Conservation (phyloP, 495 filamentous ascomycete genomes). For the Talaromyces thailandensis region DNA sequence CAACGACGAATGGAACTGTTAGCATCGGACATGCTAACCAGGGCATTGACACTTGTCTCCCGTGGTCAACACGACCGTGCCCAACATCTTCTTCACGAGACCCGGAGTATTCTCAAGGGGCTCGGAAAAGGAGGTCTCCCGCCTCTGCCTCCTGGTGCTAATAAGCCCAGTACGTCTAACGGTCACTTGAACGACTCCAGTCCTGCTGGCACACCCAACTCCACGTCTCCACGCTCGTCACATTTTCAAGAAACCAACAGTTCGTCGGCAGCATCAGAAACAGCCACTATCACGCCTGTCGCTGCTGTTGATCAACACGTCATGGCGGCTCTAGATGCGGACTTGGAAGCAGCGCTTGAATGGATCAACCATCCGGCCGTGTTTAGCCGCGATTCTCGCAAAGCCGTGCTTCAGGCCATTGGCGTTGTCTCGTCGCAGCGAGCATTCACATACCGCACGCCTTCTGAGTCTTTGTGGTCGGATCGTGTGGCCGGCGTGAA, state of each 20-base stretch:
- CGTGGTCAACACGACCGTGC: constrained; percentile 89
- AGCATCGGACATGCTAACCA: constrained; percentile 95
- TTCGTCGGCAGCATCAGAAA: constrained; percentile 31
- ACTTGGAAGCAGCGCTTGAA: constrained; percentile 88
- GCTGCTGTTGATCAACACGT: constrained; percentile 69
- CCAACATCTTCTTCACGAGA: constrained; percentile 84
- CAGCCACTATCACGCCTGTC: constrained; percentile 53
- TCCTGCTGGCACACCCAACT: constrained; percentile 25
- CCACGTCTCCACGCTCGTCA: constrained; percentile 31
- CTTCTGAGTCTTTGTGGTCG: constrained; percentile 79
- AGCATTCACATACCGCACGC: constrained; percentile 86
- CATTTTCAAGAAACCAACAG: constrained; percentile 33
- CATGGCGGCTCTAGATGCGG: constrained; percentile 79
- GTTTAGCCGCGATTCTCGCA: constrained; percentile 89
- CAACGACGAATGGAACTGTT: constrained; percentile 97
- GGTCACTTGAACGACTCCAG: constrained; percentile 7
- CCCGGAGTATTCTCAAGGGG: constrained; percentile 89
- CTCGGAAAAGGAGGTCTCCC: constrained; percentile 92
- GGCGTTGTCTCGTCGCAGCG: constrained; percentile 92
- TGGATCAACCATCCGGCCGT: constrained; percentile 98
- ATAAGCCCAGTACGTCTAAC: constrained; percentile 18
- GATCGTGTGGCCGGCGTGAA: constrained; percentile 69
- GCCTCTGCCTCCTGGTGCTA: constrained; percentile 59
- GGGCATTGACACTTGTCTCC: constrained; percentile 84
- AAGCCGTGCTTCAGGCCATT: constrained; percentile 92